Base-by-base conservation (phyloP, 805 yeast genomes). In the Saccharomycopsis schoenii region DNA sequence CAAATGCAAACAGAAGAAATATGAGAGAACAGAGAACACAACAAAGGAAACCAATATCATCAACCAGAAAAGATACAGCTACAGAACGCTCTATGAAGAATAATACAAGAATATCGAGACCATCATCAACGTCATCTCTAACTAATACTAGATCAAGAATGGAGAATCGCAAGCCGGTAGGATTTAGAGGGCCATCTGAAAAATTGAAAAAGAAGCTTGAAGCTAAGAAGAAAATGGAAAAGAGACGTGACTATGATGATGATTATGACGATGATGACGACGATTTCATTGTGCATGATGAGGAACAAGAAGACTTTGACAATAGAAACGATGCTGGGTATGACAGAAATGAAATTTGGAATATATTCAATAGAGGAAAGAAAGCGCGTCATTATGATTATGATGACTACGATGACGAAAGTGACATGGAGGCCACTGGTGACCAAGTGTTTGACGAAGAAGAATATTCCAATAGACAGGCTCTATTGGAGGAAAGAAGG, bases 371-470 rank as follows among this genome's bases (percentile, higher is more conserved):
- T 68, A 78, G 81, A 61, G 89, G 91, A 2, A 78, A 78, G 62
- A 76, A 79, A 60, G 75, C 89, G 55, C 67, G 75, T 0, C 72
- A 77, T 52, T 78, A 76, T 63, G 52, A 47, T 17, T 70, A 75
- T 34, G 72, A 73, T 42, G 75, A 77, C 58, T 77, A 78, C 59
- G 81, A 78, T 60, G 79, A 80, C 8, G 81, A 80, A 39, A 68
- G 67, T 34, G 90, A 89, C 68, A 93, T 94, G 97, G 98, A 93
- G 70, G 97, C 97, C 2, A 86, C 94, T 0, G 97, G 97, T 34
- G 85, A 85, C 34, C 97, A 93, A 65, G 83, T 94, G 25, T 74
- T 90, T 51, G 88, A 83, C 61, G 99, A 93, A 68, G 99, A 93
- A 72, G 81, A 76, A 63, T 68, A 80, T 40, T 86, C 97, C 12